Evolutionary conservation across 768 basidiomycete genomes (phyloP), one percentile per base, ranked within the genome.

Genomic region (Russula olivacea): DNA sequence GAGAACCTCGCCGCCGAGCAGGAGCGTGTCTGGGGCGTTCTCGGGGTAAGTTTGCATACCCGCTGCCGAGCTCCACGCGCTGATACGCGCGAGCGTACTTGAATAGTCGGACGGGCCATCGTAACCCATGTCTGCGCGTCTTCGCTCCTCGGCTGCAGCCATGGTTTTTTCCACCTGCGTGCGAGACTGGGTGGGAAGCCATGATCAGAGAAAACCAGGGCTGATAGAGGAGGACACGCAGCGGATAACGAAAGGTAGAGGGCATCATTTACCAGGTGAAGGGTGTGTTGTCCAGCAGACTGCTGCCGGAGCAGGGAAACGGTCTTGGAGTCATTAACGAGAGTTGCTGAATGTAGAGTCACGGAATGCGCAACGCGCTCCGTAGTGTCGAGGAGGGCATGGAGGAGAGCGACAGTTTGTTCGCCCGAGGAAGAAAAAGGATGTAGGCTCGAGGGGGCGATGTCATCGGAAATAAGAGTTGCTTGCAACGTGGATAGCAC

Each of bases 221-320:
- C 10, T 9, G 21, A 0, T 38, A 50, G 10, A 36, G 32, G 19
- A 23, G 45, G 23, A 14, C 48, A 28, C 3, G 25, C 15, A 50
- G 48, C 19, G 14, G 25, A 45, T 34, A 32, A 25, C 17, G 28
- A 45, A 41, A 6, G 12, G 23, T 19, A 43, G 40, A 10, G 17
- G 32, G 9, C 7, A 11, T 21, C n/a, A 21, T 23, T 36, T 48
- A 66, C 66, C 55, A 66, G 55, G 55, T 66, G 63, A 17, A 65
- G 59, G 1, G 40, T 17, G 43, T 65, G 58, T 34, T 65, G 63
- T 4, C 55, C 55, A 1, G 54, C 64, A 8, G 63, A 65, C 34
- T 66, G 66, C 43, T 66, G 55, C 8, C 66, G 66, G 36, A 66
- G 63, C 21, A 56, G 11, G 1, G 66, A 66, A 40, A 66, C 59